phyloP scores from a whole-genome alignment of 352 stramenopile genomes.

The Phytopythium oedochilum region DNA sequence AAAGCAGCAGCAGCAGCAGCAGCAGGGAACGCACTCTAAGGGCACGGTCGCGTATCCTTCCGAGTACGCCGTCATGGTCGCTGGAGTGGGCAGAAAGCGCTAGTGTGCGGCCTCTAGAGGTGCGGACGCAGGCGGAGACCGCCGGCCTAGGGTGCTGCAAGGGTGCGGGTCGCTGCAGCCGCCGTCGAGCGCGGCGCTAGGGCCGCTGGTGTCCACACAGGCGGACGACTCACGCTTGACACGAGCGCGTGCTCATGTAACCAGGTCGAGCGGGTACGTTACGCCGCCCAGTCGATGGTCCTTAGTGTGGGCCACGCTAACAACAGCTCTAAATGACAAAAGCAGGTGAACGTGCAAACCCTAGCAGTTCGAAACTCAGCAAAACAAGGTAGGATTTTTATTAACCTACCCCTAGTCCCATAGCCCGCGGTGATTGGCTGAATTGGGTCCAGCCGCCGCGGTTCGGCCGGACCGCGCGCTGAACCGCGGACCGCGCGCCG shows the following conservation, averaged over 20 bases:
- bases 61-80: slow-evolving; percentile 25
- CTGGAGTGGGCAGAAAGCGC: no score
- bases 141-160: neutral
- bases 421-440: slow-evolving; percentile 13
- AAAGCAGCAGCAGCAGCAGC: neutral
- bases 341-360: no score
- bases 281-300: neutral
- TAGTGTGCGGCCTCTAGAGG: no score
- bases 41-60: slow-evolving; percentile 18
- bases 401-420: neutral
- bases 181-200: neutral
- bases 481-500: slow-evolving; percentile 1
- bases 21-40: slow-evolving; percentile 18
- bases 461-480: neutral
- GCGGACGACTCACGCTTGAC: no score
- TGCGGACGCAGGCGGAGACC: neutral
- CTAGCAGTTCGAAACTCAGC: no score
- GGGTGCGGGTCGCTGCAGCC: neutral
- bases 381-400: no score
- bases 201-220: neutral
- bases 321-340: no score
- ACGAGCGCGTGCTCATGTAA: neutral
- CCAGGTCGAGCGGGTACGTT: neutral
- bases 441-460: neutral
- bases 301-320: neutral